Evolutionary conservation across 2,329 filamentous ascomycete genomes (phyloP).

Genomic region (Domatiomyces globalis): DNA sequence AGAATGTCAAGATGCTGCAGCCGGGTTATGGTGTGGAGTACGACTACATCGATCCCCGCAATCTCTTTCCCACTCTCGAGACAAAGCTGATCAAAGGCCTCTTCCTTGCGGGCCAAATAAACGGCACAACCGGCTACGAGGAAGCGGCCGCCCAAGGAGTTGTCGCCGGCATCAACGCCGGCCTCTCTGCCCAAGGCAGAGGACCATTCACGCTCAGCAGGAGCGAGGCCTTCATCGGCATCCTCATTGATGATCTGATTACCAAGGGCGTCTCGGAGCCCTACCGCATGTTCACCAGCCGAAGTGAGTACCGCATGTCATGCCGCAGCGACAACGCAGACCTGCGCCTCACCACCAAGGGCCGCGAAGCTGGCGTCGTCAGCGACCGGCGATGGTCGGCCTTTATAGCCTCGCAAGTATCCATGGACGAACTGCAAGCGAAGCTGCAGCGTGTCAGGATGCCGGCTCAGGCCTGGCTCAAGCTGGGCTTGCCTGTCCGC

Average conservation of each 20-base stretch:
- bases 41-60: conserved; percentile 91
- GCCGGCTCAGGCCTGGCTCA: conserved; percentile 52
- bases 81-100: conserved; percentile 83
- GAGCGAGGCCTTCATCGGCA: conserved; percentile 87
- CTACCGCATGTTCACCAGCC: conserved; percentile 94
- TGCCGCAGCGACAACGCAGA: conserved; percentile 91
- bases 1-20: conserved; percentile 82
- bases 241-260: conserved; percentile 96
- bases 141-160: conserved; percentile 91
- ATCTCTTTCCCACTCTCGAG: conserved; percentile 75
- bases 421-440: conserved; percentile 52
- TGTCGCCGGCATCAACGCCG: conserved; percentile 85
- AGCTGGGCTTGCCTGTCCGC: conserved; percentile 54
- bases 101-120: conserved; percentile 91
- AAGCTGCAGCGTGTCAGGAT: conserved; percentile 46
- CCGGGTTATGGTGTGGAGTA: conserved; percentile 96
- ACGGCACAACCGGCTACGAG: conserved; percentile 95
- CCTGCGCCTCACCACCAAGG: conserved; percentile 64
- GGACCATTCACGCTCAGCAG: conserved; percentile 55
- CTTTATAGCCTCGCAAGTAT: conserved; percentile 50
- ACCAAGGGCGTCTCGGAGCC: conserved; percentile 95
- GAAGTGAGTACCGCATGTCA: conserved; percentile 89
- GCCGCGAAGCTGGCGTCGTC: conserved; percentile 62
- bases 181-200: conserved; percentile 57
- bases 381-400: conserved; percentile 61